Conservation (phyloP, 2,329 filamentous ascomycete genomes). For the Incumbomyces lentus region DNA sequence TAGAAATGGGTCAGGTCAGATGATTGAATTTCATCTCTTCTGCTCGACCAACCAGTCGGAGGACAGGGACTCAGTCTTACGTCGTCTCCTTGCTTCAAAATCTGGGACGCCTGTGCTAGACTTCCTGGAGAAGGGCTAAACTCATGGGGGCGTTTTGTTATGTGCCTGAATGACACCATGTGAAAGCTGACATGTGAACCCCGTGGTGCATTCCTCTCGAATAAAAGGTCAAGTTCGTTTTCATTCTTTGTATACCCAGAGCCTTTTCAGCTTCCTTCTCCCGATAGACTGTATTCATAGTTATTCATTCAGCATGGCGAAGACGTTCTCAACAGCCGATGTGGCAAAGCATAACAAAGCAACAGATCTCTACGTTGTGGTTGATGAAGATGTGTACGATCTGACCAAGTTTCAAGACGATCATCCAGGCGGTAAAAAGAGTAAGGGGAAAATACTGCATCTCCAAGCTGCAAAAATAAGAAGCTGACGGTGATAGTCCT, state of each 20-base stretch:
- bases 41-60: conserved; percentile 1
- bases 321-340: conserved; percentile 72
- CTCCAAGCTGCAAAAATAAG: neutral
- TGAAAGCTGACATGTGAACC: conserved; percentile 9
- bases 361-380: conserved; percentile 75
- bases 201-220: neutral
- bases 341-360: conserved; percentile 87
- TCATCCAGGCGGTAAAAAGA: conserved; percentile 70
- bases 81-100: neutral
- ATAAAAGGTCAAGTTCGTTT: neutral
- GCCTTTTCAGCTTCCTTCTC: neutral
- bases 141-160: too few relatives aligned
- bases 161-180: conserved; percentile 5
- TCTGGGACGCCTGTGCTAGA: conserved; percentile 2
- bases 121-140: conserved; percentile 1
- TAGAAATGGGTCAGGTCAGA: neutral
- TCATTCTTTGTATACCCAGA: neutral
- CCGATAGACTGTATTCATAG: conserved; percentile 5
- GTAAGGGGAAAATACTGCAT: conserved; percentile 32
- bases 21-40: neutral
- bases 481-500: conserved; percentile 39
- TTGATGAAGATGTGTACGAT: conserved; percentile 94
- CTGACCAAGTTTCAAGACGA: conserved; percentile 80
- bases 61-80: neutral
- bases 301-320: conserved; percentile 56